Base-by-base conservation (phyloP, 2,329 filamentous ascomycete genomes). In the Monosporascus sp. region DNA sequence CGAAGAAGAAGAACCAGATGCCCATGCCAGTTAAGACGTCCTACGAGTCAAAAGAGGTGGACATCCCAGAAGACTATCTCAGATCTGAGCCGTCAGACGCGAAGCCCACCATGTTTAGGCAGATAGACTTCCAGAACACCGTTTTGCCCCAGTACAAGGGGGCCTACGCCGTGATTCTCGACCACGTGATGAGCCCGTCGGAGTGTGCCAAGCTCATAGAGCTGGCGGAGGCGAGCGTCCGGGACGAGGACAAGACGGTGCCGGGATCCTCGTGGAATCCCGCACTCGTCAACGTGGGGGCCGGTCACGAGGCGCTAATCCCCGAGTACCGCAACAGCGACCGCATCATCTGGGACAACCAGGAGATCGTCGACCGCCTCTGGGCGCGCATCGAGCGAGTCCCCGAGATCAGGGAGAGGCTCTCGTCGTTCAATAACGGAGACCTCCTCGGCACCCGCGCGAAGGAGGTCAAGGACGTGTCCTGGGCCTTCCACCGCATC, bases 301-400 rank as follows among this genome's bases (percentile, higher is more conserved):
- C 68, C 5, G 86, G 87, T 3, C 72, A 66, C 52, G 84, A 93
- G 68, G 68, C 74, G 3, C 67, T 84, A 42, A 70, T 76, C 4
- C 73, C 78, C 1, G 77, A 82, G 8, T 81, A 82, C 48, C 78
- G 89, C 17, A 85, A 88, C 55, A 86, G 86, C 61, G 86, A 86
- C n/a, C 79, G 89, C 3, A 89, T 93, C 57, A 86, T 94, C 59
- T 89, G 84, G 80, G 88, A 94, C 63, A 70, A 79, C 15, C 73
- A 77, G 48, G 79, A 80, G 1, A 59, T 93, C 1, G 84, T 82
- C 0, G 75, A 80, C 24, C 79, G 81, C 22, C 61, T 94, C 0
- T 86, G 86, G 78, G 73, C 71, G 41, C 77, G 89, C 9, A 79
- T 86, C 66, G 47, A 65, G 60, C 57, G 64, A 48, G 65, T 73